Evolutionary conservation across 208 protist species (phyloP), one percentile per base, ranked within the genome.

Genomic region (Porcisia hertigi): DNA sequence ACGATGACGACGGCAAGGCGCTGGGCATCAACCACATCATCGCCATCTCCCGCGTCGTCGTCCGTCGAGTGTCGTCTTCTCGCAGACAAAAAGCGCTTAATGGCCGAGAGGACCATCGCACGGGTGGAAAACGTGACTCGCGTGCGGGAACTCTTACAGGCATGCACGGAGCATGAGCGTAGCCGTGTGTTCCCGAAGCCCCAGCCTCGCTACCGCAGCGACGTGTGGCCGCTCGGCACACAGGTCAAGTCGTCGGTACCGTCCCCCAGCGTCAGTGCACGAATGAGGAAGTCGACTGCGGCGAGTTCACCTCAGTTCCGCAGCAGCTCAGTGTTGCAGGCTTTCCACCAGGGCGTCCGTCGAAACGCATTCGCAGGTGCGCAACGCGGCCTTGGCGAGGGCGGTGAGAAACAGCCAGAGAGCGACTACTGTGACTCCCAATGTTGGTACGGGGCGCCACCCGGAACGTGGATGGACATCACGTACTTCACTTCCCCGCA

Each of bases 401-500:
- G 23, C 11, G 14, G 63, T n/a, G 41, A 45, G 23, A 67, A 67
- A 25, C 63, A 16, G 34, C 63, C 16, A n/a, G 41, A 34, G 55
- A 59, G n/a, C 39, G 23, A 36, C 25, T 52, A 67, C 63, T 43
- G 47, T 34, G 23, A 25, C 63, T 67, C 63, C 36, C 63, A 14
- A 34, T 34, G 58, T 67, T 82, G 78, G 78, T 82, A 77, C 53
- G 72, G 78, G 12, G 58, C 54, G 14, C 67, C 78, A 0, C 78
- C 81, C 7, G 84, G 84, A 23, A 64, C 69, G 39, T 43, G 69
- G 8, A 55, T 70, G 30, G 59, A 82, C n/a, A 69, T 78, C 8
- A 14, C 63, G 23, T 88, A 88, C 74, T 82, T 88, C 47, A 76
- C 66, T 52, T 12, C 53, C 16, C 39, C 39, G 25, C 11, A 69